Conservation (phyloP, 2,329 filamentous ascomycete species). For the Tolypocladium endophyticum region DNA sequence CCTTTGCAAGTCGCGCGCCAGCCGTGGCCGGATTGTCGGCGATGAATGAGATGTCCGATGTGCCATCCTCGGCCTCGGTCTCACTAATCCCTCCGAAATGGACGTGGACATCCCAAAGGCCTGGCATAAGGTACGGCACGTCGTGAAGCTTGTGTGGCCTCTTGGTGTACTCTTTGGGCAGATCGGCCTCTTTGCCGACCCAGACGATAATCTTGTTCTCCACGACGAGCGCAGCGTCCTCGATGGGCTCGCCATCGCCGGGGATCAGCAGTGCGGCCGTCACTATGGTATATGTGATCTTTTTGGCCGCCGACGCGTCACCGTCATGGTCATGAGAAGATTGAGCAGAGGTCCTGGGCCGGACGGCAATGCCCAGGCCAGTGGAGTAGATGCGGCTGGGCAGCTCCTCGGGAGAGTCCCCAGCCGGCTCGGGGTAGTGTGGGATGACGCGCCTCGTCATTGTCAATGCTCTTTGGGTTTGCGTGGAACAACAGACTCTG, state of each 20-base stretch:
- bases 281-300: conserved; percentile 21
- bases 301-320: conserved; percentile 7
- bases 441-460: conserved; percentile 2
- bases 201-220: conserved; percentile 24
- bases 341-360: conserved; percentile 1
- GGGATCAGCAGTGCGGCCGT: conserved; percentile 22
- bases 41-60: conserved; percentile 13
- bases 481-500: background rate
- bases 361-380: conserved; percentile 16
- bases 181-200: conserved; percentile 17
- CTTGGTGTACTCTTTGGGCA: conserved; percentile 20
- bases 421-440: background rate
- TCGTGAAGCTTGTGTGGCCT: conserved; percentile 12
- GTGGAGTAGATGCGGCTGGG: conserved; percentile 14
- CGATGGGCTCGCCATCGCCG: conserved; percentile 21
- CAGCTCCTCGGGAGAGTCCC: background rate
- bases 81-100: conserved; percentile 30
- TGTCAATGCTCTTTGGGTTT: background rate
- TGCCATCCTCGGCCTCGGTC: conserved; percentile 8
- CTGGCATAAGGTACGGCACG: conserved; percentile 35
- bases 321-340: background rate
- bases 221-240: conserved; percentile 23
- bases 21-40: conserved; percentile 17
- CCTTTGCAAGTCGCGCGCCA: conserved; percentile 27
- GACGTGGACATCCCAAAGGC: conserved; percentile 41